Evolutionary conservation across 768 basidiomycete species (phyloP).

Genomic region (Mycena chlorophos): DNA sequence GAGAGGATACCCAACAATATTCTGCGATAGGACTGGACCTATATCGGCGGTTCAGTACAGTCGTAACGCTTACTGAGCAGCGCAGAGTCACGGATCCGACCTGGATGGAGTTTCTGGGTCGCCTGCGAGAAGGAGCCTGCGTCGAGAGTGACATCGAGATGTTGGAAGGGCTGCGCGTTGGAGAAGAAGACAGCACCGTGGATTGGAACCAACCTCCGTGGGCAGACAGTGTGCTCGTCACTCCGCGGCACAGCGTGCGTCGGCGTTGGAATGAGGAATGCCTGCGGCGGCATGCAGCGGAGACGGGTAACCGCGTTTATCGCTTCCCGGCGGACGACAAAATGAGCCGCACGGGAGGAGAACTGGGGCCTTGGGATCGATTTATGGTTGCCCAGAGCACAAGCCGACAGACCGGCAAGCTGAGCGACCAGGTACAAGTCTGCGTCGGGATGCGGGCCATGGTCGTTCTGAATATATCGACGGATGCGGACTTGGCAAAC

Average conservation of each 20-base stretch:
- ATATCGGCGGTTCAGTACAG: constrained; percentile 32
- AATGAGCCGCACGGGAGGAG: not conserved
- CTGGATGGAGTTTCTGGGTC: constrained; percentile 33
- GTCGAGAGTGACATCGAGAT: constrained; percentile 28
- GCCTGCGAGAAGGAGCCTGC: constrained; percentile 30
- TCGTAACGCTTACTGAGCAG: constrained; percentile 40
- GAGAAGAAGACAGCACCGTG: not conserved
- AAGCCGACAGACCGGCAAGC: not conserved
- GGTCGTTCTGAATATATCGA: constrained; percentile 25
- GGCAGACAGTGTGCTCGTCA: constrained; percentile 4
- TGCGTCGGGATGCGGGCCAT: constrained; percentile 35
- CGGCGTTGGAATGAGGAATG: not conserved
- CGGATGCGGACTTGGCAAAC: constrained; percentile 6
- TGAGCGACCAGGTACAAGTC: constrained; percentile 24
- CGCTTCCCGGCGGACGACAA: not conserved
- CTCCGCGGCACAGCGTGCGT: constrained; percentile 1
- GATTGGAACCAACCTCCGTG: too few relatives aligned
- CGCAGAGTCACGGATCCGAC: constrained; percentile 31
- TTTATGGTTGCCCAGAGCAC: not conserved
- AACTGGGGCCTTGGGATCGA: constrained; percentile 8
- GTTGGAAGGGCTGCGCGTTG: constrained; percentile 24
- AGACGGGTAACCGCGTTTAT: not conserved
- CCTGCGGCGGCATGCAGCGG: not conserved
- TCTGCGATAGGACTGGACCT: constrained; percentile 24
- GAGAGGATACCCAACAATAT: not conserved